Evolutionary conservation across 2,329 filamentous ascomycete species (phyloP).

Genomic region (Colletotrichum aenigma): DNA sequence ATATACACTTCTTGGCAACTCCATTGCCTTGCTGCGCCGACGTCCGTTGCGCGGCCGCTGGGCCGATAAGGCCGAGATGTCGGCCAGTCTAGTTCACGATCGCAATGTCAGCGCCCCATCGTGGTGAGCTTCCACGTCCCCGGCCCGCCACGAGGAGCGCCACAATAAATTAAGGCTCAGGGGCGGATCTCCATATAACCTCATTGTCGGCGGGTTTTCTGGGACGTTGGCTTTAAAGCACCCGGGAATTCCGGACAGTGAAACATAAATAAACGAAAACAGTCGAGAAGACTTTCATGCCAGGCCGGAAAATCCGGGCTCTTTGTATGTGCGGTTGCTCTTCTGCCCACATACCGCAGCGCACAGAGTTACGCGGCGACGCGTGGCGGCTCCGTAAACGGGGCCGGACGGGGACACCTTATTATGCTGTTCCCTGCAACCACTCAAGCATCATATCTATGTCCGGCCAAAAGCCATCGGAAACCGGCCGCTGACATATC

Average conservation of each 20-base stretch:
- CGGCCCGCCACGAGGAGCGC: neutral
- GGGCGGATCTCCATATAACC: neutral
- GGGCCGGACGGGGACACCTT: neutral
- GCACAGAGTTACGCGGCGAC: neutral
- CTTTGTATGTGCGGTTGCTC: neutral
- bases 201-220: neutral
- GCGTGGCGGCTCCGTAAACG: conserved; percentile 1
- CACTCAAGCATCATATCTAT: neutral
- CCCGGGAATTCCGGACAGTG: neutral
- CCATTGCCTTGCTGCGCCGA: neutral
- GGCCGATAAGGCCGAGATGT: neutral
- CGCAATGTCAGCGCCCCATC: neutral
- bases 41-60: neutral
- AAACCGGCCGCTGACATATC: neutral
- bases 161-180: conserved; percentile 1
- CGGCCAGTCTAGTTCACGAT: neutral
- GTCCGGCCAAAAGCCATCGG: neutral
- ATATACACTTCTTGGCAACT: neutral
- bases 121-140: conserved; percentile 2
- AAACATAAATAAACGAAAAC: neutral
- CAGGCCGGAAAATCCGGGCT: neutral
- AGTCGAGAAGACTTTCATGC: neutral
- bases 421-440: conserved; percentile 1
- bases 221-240: neutral
- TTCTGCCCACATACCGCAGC: neutral